These are phyloP conservation scores for Talaromyces proteolyticus DNA, from an alignment of 495 filamentous ascomycete genomes.

Conservation along the genomic window DNA sequence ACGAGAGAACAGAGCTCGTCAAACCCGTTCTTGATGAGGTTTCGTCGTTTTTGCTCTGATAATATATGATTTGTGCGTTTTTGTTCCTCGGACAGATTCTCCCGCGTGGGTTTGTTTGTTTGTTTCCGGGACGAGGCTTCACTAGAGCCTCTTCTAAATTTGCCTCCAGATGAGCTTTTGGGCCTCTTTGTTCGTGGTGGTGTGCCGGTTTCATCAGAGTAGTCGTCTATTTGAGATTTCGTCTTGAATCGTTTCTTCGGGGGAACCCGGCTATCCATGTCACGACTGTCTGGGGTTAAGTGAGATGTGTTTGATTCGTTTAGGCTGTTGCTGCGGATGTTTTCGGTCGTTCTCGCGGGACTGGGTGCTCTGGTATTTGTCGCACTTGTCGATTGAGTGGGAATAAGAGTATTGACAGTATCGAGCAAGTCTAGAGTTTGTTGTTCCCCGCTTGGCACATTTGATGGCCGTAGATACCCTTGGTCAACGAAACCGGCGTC, in stretches of 20 bases:
- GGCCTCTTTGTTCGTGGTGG: constrained; percentile 43
- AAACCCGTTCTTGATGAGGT: constrained; percentile 72
- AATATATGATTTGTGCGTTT: constrained; percentile 84
- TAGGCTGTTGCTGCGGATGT: neutral
- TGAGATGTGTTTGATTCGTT: neutral
- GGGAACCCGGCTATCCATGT: constrained; percentile 7
- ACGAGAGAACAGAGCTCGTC: constrained; percentile 66
- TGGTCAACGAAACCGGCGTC: constrained; percentile 55
- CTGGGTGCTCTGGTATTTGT: constrained; percentile 54
- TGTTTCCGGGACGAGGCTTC: constrained; percentile 23
- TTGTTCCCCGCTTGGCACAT: constrained; percentile 50
- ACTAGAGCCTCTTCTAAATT: constrained; percentile 24
- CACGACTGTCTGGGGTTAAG: neutral
- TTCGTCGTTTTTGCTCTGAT: constrained; percentile 81
- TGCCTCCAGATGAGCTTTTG: constrained; percentile 27
- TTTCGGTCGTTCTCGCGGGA: constrained; percentile 30
- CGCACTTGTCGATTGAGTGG: constrained; percentile 29
- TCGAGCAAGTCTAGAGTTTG: constrained; percentile 46
- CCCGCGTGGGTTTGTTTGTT: constrained; percentile 48
- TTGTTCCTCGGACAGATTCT: constrained; percentile 78
- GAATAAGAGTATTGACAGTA: constrained; percentile 27
- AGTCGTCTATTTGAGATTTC: constrained; percentile 26
- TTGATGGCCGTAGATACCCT: constrained; percentile 47
- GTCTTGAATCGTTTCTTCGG: constrained; percentile 31
- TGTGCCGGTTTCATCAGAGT: constrained; percentile 31